Base-by-base conservation (phyloP, 2,329 filamentous ascomycete species). In the Xylariaceae sp. region DNA sequence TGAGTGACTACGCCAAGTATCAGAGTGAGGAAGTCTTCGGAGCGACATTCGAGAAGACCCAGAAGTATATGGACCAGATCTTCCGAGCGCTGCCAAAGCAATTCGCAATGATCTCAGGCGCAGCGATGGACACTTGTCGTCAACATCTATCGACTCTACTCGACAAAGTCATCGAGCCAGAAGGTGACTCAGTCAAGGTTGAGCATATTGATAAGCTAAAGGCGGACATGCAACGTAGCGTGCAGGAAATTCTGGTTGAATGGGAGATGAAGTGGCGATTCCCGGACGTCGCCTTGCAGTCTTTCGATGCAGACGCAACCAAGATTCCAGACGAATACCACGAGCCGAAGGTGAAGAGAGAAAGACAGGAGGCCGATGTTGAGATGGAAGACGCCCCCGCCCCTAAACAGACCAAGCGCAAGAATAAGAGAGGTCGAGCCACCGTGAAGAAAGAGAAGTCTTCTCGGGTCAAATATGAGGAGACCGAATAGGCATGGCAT, bases 111-210 rank as follows among this genome's bases (percentile, higher is more conserved):
- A 42, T 42, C 14, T 9, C 40, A 2, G 5, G 2, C 10, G 11
- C 33, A 17, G 12, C 22, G 17, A 18, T 39, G 5, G 19, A 14
- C 2, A 19, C 17, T 17, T 15, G 47, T 31, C 12, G 22, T 11
- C 17, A 43, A 27, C 31, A 49, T 38, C 39, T 51, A 5, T 11
- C 18, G 10, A 11, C 44, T 15, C 33, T 48, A n/a, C 33, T 53
- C 3, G 41, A 47, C 39, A 53, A 51, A 18, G 14, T 48, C 5
- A 35, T 53, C 14, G 41, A 45, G 19, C 31, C 42, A 2, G 31
- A 15, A n/a, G 39, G 40, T 19, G 14, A 40, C 27, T 18, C 32
- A 44, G 35, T 42, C 19, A 45, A 48, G 18, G 19, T 42, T 14
- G 41, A 45, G 30, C 42, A 33, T 22, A 36, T 51, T 5, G 36